These are phyloP conservation scores for Viridothelium virens DNA, from an alignment of 495 filamentous ascomycete genomes.

Conservation along the genomic window DNA sequence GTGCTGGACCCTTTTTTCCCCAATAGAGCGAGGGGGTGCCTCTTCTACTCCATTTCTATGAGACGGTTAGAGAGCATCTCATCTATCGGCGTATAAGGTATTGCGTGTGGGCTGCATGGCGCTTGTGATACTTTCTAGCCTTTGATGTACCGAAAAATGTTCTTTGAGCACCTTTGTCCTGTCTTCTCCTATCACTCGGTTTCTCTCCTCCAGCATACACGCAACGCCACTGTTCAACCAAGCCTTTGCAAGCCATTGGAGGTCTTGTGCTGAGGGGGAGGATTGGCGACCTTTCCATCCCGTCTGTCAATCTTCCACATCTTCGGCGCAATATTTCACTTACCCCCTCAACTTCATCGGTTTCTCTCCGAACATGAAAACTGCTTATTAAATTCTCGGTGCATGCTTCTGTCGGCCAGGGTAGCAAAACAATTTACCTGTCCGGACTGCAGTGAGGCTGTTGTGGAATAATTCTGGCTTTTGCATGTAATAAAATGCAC, in stretches of 20 bases:
- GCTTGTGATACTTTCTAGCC: constrained; percentile 9
- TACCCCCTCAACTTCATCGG: background rate
- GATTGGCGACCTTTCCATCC: background rate
- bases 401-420: background rate
- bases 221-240: background rate
- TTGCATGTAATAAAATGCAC: background rate
- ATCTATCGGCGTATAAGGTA: constrained; percentile 2
- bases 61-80: background rate
- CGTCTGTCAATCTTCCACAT: background rate
- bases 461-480: background rate
- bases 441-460: background rate
- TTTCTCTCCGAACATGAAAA: background rate
- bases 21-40: background rate
- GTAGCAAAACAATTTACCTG: background rate
- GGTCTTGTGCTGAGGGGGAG: background rate
- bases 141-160: background rate
- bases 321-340: background rate
- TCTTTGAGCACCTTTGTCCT: background rate
- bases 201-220: background rate
- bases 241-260: background rate
- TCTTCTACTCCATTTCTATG: background rate
- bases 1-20: background rate
- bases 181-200: background rate
- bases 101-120: background rate
- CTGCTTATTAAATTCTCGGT: background rate